Evolutionary conservation across 805 yeast genomes (phyloP).

Genomic region (Yarrowia yakushimensis): DNA sequence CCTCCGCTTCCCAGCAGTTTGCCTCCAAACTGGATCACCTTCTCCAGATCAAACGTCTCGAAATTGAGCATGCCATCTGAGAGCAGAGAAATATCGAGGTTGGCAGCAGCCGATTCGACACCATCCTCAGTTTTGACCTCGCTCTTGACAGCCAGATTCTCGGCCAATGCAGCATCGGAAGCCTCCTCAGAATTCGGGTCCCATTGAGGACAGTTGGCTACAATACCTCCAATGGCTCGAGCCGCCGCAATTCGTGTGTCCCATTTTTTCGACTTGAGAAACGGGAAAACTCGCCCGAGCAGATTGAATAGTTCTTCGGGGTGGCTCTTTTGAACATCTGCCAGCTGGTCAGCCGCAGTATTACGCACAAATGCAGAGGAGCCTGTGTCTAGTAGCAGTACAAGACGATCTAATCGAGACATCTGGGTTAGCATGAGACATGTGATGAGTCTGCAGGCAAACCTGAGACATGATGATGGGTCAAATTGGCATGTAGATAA

Average conservation of each 20-base stretch:
- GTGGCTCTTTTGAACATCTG: conserved; percentile 89
- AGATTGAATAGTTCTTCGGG: conserved; percentile 87
- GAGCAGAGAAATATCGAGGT: background rate
- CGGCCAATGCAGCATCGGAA: conserved; percentile 24
- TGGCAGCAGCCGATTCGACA: conserved; percentile 24
- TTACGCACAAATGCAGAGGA: conserved; percentile 89
- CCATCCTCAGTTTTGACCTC: conserved; percentile 20
- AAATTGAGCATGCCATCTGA: conserved; percentile 35
- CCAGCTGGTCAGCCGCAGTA: conserved; percentile 95
- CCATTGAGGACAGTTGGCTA: conserved; percentile 74
- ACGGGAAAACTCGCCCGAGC: conserved; percentile 87
- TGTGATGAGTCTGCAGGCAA: background rate
- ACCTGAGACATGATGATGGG: background rate
- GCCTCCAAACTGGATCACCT: conserved; percentile 42
- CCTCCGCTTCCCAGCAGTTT: conserved; percentile 65
- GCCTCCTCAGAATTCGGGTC: conserved; percentile 57
- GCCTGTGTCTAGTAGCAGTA: conserved; percentile 78
- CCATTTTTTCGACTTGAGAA: conserved; percentile 79
- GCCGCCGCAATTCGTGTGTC: conserved; percentile 96
- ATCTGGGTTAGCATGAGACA: conserved; percentile 30
- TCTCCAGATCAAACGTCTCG: conserved; percentile 38
- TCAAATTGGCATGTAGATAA: background rate
- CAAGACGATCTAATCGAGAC: conserved; percentile 56
- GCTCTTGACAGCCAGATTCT: conserved; percentile 4
- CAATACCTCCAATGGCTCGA: conserved; percentile 89